Evolutionary conservation across 2,329 filamentous ascomycete genomes (phyloP), one percentile per base, ranked within the genome.

Genomic region (Fusarium fracticaudum): DNA sequence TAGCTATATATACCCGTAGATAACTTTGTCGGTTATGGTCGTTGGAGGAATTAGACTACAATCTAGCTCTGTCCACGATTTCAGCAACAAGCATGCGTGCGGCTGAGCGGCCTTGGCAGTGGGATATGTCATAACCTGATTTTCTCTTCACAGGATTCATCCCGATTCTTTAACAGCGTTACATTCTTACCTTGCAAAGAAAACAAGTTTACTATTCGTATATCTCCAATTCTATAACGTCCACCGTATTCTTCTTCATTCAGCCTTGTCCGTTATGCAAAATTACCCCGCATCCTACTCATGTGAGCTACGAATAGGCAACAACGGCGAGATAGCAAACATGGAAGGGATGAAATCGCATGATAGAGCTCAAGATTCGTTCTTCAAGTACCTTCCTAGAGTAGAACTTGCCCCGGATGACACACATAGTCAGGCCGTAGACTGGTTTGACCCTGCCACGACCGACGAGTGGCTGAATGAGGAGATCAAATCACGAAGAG

Each of bases 61-160:
- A 33, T 33, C 1, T 33, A 33, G 31, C 31, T 33, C 31, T 33
- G 4, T 13, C 4, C 12, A 33, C 31, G 12, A 33, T 33, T 33
- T 33, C 31, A 33, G 31, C 31, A 33, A 13, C 31, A 33, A 33
- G 31, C 31, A 33, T 0, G 31, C 12, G 12, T 33, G 31, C 31
- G 31, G 31, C 31, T 33, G 31, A 33, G 1, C 12, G 31, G 31
- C 2, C 4, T 13, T 33, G 31, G 31, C 31, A 13, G 1, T 13
- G 5, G 5, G 2, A 33, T 12, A 13, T 1, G 12, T 33, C 2
- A 33, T 5, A 33, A 6, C 12, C 31, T 6, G 12, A 33, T 13
- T 33, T 6, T 33, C 33, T 33, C 33, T 12, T 6, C n/a, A n/a
- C n/a, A n/a, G n/a, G n/a, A 33, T 33, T 7, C 33, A 14, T 14